Percentiles rank a stretch among this genome's conserved stretches.
phyloP scores from a whole-genome alignment of 768 basidiomycete species.

The Leucocoprinus sp. region DNA sequence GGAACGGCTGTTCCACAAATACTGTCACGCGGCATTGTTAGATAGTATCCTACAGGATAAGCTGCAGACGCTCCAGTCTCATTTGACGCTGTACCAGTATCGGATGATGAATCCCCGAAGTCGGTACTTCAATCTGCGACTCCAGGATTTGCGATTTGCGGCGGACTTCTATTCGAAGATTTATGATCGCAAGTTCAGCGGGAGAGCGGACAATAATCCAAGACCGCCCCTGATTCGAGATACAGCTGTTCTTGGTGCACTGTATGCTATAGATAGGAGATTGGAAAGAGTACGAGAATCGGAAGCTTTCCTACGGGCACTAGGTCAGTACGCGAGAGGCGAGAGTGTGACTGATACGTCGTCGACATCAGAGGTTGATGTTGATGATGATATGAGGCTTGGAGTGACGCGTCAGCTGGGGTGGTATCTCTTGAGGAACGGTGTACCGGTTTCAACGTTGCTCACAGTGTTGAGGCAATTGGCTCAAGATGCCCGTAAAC shows the following conservation, averaged over 20 bases:
- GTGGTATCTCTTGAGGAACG: constrained; percentile 66
- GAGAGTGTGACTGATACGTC: constrained; percentile 24
- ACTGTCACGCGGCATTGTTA: constrained; percentile 67
- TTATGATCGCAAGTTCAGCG: constrained; percentile 69
- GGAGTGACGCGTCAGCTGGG: constrained; percentile 35
- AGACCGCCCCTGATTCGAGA: constrained; percentile 66
- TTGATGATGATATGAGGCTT: constrained; percentile 13
- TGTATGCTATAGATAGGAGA: constrained; percentile 53
- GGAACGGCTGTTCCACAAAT: constrained; percentile 58
- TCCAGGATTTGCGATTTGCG: constrained; percentile 70
- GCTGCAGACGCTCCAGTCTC: constrained; percentile 65
- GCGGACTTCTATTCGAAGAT: constrained; percentile 71
- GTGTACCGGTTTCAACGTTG: constrained; percentile 64
- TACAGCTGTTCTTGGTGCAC: constrained; percentile 56
- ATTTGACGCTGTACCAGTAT: constrained; percentile 63
- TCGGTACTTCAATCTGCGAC: constrained; percentile 54
- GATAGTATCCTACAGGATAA: constrained; percentile 93
- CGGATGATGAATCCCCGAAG: constrained; percentile 52
- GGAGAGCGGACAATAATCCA: constrained; percentile 54
- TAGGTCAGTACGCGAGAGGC: constrained; percentile 52
- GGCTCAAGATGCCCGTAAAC: constrained; percentile 52
- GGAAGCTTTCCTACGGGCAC: constrained; percentile 32
- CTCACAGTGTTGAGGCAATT: constrained; percentile 53
- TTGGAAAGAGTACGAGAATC: constrained; percentile 38
- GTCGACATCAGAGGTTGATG: constrained; percentile 6